phyloP scores from a whole-genome alignment of 148 eudicot species.

The Rhododendron mucronatum region DNA sequence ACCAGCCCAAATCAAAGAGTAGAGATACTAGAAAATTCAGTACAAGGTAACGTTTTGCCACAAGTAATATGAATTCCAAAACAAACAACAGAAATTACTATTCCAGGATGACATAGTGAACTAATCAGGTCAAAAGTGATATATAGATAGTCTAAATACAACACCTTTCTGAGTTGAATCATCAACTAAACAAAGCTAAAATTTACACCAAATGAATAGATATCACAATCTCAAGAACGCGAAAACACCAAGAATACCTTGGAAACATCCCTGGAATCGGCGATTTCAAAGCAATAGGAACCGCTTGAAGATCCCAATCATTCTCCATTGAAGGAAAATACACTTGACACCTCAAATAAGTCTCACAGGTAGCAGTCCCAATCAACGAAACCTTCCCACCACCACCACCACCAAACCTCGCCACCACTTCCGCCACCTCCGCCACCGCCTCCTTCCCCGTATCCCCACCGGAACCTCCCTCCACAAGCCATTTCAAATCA shows the following conservation, averaged over 20 bases:
- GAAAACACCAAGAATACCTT: conserved; percentile 42
- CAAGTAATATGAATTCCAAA: background rate
- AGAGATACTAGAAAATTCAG: background rate
- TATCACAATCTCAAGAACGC: background rate
- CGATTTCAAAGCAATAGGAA: conserved; percentile 68
- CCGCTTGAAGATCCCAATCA: conserved; percentile 95
- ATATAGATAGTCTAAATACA: background rate
- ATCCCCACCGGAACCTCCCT: conserved; percentile 11
- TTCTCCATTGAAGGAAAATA: conserved; percentile 77
- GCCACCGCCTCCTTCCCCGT: conserved; percentile 33
- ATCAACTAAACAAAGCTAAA: background rate
- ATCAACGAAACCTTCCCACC: conserved; percentile 57
- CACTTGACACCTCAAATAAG: conserved; percentile 86
- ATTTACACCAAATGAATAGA: background rate
- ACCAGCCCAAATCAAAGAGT: background rate
- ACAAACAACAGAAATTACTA: background rate
- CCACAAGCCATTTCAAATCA: conserved; percentile 8
- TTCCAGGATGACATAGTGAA: background rate
- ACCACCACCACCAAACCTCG: conserved; percentile 32
- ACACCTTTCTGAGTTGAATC: background rate
- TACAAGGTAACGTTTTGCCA: background rate
- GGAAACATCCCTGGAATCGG: conserved; percentile 58
- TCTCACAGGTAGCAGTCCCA: conserved; percentile 95
- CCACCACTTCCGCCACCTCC: conserved; percentile 43
- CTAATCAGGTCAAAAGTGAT: background rate